phyloP scores from a whole-genome alignment of 176 grass and related monocot genomes.

The Triticum timopheevii region DNA sequence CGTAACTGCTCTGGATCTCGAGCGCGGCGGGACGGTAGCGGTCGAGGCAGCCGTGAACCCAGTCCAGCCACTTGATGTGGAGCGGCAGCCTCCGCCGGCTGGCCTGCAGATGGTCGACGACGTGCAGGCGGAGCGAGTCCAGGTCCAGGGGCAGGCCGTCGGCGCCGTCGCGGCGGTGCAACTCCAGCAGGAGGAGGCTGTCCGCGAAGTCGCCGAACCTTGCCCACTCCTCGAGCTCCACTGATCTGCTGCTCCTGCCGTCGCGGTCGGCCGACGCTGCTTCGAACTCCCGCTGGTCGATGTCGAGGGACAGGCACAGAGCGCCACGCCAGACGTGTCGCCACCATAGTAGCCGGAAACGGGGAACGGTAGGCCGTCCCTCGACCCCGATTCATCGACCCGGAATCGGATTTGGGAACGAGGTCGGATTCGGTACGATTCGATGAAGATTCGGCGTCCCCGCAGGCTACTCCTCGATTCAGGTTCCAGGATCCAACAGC shows the following conservation, averaged over 20 bases:
- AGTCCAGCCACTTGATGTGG: neutral
- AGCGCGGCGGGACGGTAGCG: neutral
- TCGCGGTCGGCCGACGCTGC: neutral
- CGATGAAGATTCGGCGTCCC: too few relatives aligned
- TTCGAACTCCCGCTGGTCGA: neutral
- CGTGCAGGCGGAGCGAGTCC: neutral
- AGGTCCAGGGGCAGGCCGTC: neutral
- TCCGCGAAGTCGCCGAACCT: conserved; percentile 3
- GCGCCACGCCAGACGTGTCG: neutral
- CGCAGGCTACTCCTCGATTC: too few relatives aligned
- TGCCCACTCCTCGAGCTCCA: neutral
- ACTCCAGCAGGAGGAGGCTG: neutral
- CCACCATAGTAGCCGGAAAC: too few relatives aligned
- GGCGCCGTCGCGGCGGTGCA: neutral
- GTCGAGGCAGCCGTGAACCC: neutral
- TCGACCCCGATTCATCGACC: too few relatives aligned
- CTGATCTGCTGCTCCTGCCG: neutral
- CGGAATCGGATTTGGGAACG: too few relatives aligned
- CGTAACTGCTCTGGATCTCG: neutral
- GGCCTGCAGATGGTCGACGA: neutral
- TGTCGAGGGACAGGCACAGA: neutral
- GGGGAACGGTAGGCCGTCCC: too few relatives aligned
- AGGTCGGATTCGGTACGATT: too few relatives aligned
- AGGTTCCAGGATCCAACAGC: too few relatives aligned
- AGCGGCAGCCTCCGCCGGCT: neutral